Evolutionary conservation across 257 asterid genomes (phyloP), one percentile per base, ranked within the genome.

Genomic region (Euphrasia confusa): DNA sequence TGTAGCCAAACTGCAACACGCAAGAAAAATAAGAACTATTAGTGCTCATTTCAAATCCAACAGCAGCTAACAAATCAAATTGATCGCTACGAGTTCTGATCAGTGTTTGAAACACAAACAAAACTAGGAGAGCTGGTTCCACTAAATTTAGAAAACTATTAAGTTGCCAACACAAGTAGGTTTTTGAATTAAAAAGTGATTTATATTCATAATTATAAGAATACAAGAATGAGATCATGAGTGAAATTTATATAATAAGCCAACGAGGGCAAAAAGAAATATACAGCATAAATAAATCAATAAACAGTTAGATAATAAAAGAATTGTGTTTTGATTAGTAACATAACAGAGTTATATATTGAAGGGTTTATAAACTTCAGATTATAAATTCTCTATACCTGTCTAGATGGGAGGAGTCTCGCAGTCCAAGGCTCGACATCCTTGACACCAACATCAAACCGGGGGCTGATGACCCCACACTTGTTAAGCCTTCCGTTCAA

Each of bases 341-440:
- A 8, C 0, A 35, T 14, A 1, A 9, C 4, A 15, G 32, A n/a
- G 24, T 48, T n/a, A 14, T 10, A 42, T 8, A 17, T 30, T 13
- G 11, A 10, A 54, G 4, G 13, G 12, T 6, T 28, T 7, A 15
- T 7, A 15, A 3, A 49, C 2, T 26, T 55, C 1, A 7, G 3
- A 44, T 3, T 7, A 21, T 28, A 57, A 12, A 44, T 44, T 37
- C 56, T 15, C 7, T 50, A 27, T 65, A 74, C 79, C 79, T 74
- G 79, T 75, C 80, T 71, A 0, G 77, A 75, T 26, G 80, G 80
- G 18, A 75, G 80, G 10, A 75, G 68, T 30, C 80, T 67, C 3
- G 80, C 80, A 71, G 80, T 75, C 80, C 80, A 75, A 11, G 80
- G 76, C 71, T 75, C 80, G 26, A 75, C 71, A 58, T 75, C 80